These are phyloP conservation scores for Ophiostoma pallidulum DNA, from an alignment of 2,329 filamentous ascomycete genomes.

Conservation along the genomic window DNA sequence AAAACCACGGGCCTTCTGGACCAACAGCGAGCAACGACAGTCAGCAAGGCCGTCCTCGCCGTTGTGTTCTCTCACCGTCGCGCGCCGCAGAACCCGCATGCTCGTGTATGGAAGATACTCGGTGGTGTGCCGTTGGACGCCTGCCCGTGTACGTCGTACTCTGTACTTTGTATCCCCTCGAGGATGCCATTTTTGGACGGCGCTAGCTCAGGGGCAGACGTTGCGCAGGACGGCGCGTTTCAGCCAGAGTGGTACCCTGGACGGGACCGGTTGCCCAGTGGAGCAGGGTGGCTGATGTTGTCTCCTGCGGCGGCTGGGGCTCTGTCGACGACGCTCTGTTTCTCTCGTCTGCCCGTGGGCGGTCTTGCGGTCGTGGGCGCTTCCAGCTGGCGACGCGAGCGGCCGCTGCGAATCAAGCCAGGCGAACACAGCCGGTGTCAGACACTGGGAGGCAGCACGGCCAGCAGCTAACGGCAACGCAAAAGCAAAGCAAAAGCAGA, in stretches of 20 bases:
- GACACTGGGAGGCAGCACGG: too few species aligned
- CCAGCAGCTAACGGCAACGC: too few species aligned
- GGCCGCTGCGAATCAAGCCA: background rate
- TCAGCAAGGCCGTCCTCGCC: too few species aligned
- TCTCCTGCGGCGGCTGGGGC: slow-evolving; percentile 4
- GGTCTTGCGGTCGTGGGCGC: too few species aligned
- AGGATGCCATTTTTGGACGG: slow-evolving; percentile 3
- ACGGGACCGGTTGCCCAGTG: slow-evolving; percentile 9
- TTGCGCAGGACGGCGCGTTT: slow-evolving; percentile 16
- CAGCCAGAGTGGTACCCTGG: slow-evolving; percentile 9
- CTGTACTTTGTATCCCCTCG: too few species aligned
- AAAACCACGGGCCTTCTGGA: too few species aligned
- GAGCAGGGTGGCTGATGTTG: slow-evolving; percentile 1
- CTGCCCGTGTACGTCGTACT: background rate
- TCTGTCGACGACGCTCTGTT: background rate
- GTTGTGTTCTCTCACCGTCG: too few species aligned
- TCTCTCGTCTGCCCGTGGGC: background rate
- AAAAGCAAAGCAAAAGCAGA: background rate
- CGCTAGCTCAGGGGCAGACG: slow-evolving; percentile 14
- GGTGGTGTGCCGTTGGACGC: background rate
- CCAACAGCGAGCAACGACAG: too few species aligned
- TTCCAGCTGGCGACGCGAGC: background rate
- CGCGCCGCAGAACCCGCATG: too few species aligned
- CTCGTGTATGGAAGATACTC: background rate
- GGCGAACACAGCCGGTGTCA: background rate